Percentiles rank a stretch among this genome's conserved stretches.
phyloP scores from a whole-genome alignment of 2,329 filamentous ascomycete species.

The Aspergillus uvarum region DNA sequence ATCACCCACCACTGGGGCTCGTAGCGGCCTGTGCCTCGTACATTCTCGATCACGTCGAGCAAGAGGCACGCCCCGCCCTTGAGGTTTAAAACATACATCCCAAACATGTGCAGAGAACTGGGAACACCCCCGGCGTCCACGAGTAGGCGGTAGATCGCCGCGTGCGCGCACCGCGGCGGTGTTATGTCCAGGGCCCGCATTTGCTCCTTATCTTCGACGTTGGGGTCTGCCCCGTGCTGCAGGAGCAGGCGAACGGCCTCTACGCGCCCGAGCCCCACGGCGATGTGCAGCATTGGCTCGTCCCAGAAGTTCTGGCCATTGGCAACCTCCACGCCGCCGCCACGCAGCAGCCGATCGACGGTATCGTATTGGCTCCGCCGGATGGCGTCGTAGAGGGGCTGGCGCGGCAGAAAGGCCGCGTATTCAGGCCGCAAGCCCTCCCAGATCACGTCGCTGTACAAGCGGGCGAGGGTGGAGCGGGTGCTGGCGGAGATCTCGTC shows the following conservation, averaged over 20 bases:
- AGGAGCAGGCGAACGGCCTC: not conserved
- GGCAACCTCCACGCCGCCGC: not conserved
- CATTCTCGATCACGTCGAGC: not conserved
- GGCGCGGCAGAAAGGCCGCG: not conserved
- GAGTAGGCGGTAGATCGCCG: not conserved
- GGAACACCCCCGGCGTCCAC: not conserved
- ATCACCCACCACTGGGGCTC: not conserved
- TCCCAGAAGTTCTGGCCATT: not conserved
- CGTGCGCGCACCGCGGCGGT: not conserved
- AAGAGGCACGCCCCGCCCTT: not conserved
- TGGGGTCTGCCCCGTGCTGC: not conserved
- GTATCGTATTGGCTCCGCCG: accelerated
- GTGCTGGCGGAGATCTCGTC: not conserved
- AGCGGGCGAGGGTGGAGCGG: not conserved
- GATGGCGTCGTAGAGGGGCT: not conserved
- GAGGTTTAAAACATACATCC: not conserved
- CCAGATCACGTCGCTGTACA: not conserved
- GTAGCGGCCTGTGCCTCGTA: not conserved
- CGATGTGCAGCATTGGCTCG: not conserved
- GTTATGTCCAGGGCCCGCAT: not conserved
- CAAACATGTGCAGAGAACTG: not conserved
- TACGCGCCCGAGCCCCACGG: not conserved
- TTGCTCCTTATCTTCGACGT: not conserved
- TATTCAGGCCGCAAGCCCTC: no score
- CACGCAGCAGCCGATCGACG: not conserved